Conservation (phyloP, 129 eudicot genomes). For the Kitagawia praeruptora region DNA sequence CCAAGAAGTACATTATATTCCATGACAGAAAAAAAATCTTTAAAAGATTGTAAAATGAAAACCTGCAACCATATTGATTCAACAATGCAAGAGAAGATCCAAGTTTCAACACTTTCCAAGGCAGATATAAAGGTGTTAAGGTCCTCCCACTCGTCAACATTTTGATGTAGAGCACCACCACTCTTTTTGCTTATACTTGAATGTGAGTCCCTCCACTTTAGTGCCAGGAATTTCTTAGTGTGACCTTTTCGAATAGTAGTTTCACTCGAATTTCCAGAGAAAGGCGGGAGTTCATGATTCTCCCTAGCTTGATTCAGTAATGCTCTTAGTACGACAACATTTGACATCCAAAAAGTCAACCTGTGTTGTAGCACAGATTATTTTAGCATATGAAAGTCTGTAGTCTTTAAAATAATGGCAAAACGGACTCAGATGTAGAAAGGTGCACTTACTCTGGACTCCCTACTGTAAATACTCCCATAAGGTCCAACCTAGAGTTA, state of each 20-base stretch:
- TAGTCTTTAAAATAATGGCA: not conserved
- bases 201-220: slow-evolving; percentile 41
- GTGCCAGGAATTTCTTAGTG: slow-evolving; percentile 27
- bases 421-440: not conserved
- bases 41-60: not conserved
- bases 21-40: not conserved
- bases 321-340: slow-evolving; percentile 64
- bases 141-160: slow-evolving; percentile 42
- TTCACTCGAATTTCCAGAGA: slow-evolving; percentile 22
- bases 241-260: slow-evolving; percentile 23
- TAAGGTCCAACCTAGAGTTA: not conserved
- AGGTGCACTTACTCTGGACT: not conserved
- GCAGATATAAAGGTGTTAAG: slow-evolving; percentile 39
- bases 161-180: slow-evolving; percentile 16
- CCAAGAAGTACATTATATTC: not conserved
- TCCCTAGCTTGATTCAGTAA: slow-evolving; percentile 38
- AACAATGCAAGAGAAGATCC: slow-evolving; percentile 78
- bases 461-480: not conserved
- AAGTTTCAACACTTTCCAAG: slow-evolving; percentile 68
- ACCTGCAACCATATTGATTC: slow-evolving; percentile 99
- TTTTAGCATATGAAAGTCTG: not conserved
- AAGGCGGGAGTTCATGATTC: slow-evolving; percentile 19
- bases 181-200: slow-evolving; percentile 20
- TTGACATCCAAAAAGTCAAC: slow-evolving; percentile 93
- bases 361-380: slow-evolving; percentile 24